Evolutionary conservation across 208 protist species (phyloP).

Genomic region (Trypanosoma platydactyli): DNA sequence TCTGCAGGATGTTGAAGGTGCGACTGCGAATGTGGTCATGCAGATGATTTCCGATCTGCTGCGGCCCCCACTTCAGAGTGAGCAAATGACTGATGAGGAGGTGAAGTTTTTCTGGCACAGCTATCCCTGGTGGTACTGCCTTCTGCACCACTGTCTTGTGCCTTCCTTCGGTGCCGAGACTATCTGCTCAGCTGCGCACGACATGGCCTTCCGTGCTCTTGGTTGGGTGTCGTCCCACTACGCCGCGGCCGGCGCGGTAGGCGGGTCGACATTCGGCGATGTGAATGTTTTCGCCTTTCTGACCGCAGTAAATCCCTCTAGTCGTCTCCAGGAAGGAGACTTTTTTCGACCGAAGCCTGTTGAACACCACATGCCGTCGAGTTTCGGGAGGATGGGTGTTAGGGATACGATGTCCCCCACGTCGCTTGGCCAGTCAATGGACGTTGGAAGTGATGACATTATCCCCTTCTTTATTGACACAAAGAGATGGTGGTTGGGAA

Average conservation of each 20-base stretch:
- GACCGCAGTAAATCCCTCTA: background rate
- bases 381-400: background rate
- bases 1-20: background rate
- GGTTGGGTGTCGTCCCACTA: constrained; percentile 16
- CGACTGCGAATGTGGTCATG: background rate
- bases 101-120: constrained; percentile 9
- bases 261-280: background rate
- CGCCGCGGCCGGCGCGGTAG: background rate
- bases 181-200: background rate
- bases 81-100: background rate
- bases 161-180: background rate
- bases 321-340: background rate
- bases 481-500: background rate
- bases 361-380: background rate
- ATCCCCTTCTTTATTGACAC: constrained; percentile 1
- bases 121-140: constrained; percentile 20
- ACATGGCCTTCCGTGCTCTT: constrained; percentile 4
- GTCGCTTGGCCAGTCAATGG: constrained; percentile 12
- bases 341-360: background rate
- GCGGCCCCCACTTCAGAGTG: background rate
- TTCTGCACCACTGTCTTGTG: constrained; percentile 12
- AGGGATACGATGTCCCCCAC: background rate
- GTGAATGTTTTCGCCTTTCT: constrained; percentile 3
- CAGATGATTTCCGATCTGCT: constrained; percentile 6
- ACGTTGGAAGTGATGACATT: constrained; percentile 1